A percentile compares a stretch with the other conserved stretches of the same genome.
Evolutionary conservation across 2,329 filamentous ascomycete genomes (phyloP).

Genomic region (Neonectria sp.): DNA sequence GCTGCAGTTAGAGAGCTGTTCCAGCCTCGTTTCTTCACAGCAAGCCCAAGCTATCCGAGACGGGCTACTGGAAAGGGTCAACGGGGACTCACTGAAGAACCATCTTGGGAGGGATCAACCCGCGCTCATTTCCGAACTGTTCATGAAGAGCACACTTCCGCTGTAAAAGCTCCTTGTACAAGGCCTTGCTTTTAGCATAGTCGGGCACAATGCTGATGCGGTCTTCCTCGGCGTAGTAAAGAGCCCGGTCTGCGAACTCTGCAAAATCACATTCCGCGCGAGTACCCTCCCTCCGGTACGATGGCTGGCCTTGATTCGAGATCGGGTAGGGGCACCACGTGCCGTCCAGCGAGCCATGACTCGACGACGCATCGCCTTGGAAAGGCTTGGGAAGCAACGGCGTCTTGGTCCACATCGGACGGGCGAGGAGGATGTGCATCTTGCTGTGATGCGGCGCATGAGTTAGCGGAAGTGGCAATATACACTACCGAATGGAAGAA

Average conservation of each 20-base stretch:
- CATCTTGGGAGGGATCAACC: constrained; percentile 17
- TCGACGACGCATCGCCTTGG: not conserved
- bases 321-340: constrained; percentile 33
- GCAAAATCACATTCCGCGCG: constrained; percentile 20
- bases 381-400: not conserved
- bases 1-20: not conserved
- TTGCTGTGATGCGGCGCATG: not conserved
- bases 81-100: constrained; percentile 25
- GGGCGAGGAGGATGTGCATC: not conserved
- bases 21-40: not conserved
- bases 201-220: constrained; percentile 13
- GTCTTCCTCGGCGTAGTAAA: constrained; percentile 11
- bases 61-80: too few species aligned
- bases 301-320: not conserved
- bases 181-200: constrained; percentile 5
- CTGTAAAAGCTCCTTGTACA: constrained; percentile 14
- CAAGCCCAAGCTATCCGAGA: too few species aligned
- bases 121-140: constrained; percentile 5
- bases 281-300: not conserved
- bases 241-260: constrained; percentile 12
- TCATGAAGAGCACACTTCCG: not conserved
- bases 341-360: not conserved
- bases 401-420: not conserved
- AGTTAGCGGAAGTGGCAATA: not conserved
- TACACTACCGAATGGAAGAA: too few species aligned